A percentile compares a stretch with the other conserved stretches of the same genome.
phyloP scores from a whole-genome alignment of 495 filamentous ascomycete genomes.

The Bathelium albidoporum region DNA sequence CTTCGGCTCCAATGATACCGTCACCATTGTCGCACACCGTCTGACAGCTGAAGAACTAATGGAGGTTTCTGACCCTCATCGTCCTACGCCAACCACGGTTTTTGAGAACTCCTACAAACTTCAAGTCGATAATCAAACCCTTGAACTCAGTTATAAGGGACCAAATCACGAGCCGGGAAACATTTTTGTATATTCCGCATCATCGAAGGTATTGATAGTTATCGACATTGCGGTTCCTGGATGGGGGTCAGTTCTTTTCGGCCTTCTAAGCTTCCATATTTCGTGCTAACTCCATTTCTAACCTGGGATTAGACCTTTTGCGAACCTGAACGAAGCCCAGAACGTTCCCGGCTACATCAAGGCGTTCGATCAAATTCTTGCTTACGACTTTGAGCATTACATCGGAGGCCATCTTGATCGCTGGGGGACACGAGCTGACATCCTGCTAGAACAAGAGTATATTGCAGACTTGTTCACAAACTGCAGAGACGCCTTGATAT shows the following conservation, averaged over 20 bases:
- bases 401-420: constrained; percentile 34
- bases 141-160: constrained; percentile 32
- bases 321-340: constrained; percentile 25
- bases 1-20: constrained; percentile 13
- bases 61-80: constrained; percentile 17
- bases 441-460: constrained; percentile 31
- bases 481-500: constrained; percentile 23
- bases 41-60: constrained; percentile 21
- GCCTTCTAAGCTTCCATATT: no score
- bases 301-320: constrained; percentile 33
- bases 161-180: constrained; percentile 33
- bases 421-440: constrained; percentile 27
- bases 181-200: constrained; percentile 34
- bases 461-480: constrained; percentile 28
- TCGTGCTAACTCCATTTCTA: no score
- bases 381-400: constrained; percentile 33
- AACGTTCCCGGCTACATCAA: constrained; percentile 33
- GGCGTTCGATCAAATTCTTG: constrained; percentile 33
- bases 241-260: no score
- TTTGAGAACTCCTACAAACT: constrained; percentile 26
- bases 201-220: constrained; percentile 33
- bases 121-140: constrained; percentile 31
- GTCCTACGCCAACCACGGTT: constrained; percentile 28
- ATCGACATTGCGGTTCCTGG: constrained; percentile 35
- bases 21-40: constrained; percentile 28